A percentile compares a stretch with the other conserved stretches of the same genome.
These are phyloP conservation scores for Quercus suber DNA, from an alignment of 306 rosid species.

Conservation along the genomic window DNA sequence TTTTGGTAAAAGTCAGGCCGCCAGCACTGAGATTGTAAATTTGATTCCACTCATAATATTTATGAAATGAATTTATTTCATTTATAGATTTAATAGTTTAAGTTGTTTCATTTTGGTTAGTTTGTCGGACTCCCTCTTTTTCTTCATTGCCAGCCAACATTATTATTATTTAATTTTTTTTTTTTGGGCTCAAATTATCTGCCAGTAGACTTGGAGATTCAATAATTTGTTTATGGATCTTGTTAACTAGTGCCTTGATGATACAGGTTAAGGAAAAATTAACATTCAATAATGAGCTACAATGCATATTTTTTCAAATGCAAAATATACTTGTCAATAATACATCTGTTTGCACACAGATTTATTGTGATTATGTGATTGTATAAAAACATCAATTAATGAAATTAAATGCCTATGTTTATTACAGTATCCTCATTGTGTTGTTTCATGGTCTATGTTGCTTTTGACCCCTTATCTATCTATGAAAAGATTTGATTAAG, in stretches of 20 bases:
- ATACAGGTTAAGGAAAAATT: too few relatives aligned
- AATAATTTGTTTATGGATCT: neutral
- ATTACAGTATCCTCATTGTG: neutral
- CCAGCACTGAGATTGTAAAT: neutral
- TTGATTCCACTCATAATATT: neutral
- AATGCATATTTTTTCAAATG: too few relatives aligned
- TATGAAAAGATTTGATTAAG: neutral
- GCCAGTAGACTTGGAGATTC: neutral
- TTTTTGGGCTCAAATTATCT: neutral
- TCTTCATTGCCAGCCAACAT: neutral
- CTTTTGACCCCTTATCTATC: neutral
- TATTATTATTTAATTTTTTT: too few relatives aligned
- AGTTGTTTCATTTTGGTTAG: neutral
- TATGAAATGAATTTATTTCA: neutral
- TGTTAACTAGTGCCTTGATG: too few relatives aligned
- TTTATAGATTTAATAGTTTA: neutral
- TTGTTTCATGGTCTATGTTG: neutral
- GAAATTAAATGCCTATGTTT: neutral
- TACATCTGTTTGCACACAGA: too few relatives aligned
- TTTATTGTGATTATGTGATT: too few relatives aligned
- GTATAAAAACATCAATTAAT: too few relatives aligned
- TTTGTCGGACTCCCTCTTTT: neutral
- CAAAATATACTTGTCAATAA: too few relatives aligned
- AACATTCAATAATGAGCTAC: too few relatives aligned
- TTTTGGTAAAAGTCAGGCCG: neutral